phyloP scores from a whole-genome alignment of 768 basidiomycete species.

The Amanita pallidorosea region DNA sequence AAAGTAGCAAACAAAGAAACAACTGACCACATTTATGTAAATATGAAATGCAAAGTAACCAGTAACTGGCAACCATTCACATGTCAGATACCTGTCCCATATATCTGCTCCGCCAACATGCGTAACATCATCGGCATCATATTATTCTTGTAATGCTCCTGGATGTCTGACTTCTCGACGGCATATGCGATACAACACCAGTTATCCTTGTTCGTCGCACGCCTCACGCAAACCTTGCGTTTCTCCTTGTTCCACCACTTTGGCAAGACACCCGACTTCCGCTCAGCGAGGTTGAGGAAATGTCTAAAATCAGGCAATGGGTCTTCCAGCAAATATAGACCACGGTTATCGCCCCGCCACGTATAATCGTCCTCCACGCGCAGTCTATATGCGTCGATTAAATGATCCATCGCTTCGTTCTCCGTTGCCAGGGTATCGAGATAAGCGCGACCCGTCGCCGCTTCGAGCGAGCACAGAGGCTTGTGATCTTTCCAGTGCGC shows the following conservation, averaged over 20 bases:
- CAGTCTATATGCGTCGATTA: slow-evolving; percentile 1
- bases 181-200: slow-evolving; percentile 1
- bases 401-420: neutral
- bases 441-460: neutral
- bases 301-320: neutral
- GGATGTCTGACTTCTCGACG: neutral
- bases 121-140: slow-evolving; percentile 1
- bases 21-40: too few relatives aligned
- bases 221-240: neutral
- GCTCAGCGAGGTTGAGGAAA: neutral
- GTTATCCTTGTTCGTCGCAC: neutral
- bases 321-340: neutral
- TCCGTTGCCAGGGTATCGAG: neutral
- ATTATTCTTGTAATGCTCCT: slow-evolving; percentile 1
- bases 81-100: neutral
- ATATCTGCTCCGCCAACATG: slow-evolving; percentile 2
- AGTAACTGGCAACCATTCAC: neutral
- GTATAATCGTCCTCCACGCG: slow-evolving; percentile 1
- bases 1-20: too few relatives aligned
- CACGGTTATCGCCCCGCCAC: neutral
- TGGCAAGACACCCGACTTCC: neutral
- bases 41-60: too few relatives aligned
- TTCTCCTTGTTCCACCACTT: slow-evolving; percentile 1
- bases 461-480: neutral
- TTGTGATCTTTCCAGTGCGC: slow-evolving; percentile 1